phyloP scores from a whole-genome alignment of 2,329 filamentous ascomycete genomes.

The Botrytis sinoallii region DNA sequence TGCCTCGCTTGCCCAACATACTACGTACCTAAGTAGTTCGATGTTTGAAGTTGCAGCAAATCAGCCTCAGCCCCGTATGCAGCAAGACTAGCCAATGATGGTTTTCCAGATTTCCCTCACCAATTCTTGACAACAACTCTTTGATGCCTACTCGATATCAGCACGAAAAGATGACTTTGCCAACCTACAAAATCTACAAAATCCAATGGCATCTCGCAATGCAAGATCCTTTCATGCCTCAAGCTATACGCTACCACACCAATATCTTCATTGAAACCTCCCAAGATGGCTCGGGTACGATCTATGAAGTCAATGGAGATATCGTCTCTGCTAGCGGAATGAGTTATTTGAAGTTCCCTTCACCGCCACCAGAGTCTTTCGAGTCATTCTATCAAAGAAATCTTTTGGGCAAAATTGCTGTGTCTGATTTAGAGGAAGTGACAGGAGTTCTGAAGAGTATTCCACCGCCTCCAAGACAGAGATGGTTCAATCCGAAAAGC shows the following conservation, averaged over 20 bases:
- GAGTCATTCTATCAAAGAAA: background rate
- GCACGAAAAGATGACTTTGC: background rate
- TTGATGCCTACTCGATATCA: background rate
- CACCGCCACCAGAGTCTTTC: background rate
- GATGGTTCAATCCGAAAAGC: background rate
- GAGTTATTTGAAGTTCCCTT: background rate
- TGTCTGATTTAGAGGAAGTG: background rate
- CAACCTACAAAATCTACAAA: background rate
- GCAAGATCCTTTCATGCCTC: background rate
- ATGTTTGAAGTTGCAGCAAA: background rate
- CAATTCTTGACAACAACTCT: background rate
- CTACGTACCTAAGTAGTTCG: too few species aligned
- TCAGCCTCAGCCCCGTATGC: background rate
- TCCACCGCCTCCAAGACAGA: background rate
- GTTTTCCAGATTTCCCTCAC: background rate
- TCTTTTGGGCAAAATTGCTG: background rate
- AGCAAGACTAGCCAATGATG: background rate
- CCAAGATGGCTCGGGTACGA: background rate
- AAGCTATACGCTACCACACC: background rate
- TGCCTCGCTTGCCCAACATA: background rate
- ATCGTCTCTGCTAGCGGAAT: background rate
- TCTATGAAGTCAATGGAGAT: background rate
- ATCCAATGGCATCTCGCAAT: background rate
- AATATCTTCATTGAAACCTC: background rate
- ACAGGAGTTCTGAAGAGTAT: background rate